Evolutionary conservation across 176 grass and related monocot species (phyloP).

Genomic region (Rhynchospora tenuis): DNA sequence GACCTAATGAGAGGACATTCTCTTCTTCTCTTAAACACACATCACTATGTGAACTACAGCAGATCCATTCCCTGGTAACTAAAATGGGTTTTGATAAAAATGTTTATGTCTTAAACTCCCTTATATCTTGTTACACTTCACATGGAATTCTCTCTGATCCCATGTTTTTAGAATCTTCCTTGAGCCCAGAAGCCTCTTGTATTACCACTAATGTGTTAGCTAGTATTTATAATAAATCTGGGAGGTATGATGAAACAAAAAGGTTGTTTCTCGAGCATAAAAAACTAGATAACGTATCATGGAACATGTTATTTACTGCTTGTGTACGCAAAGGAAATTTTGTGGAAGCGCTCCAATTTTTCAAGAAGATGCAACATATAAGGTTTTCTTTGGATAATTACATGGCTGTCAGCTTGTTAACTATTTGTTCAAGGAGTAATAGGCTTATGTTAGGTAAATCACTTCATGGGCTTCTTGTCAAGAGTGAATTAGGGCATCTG

Average conservation of each 20-base stretch:
- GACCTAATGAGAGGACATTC: constrained; percentile 49
- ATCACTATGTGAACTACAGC: constrained; percentile 32
- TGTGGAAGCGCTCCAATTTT: constrained; percentile 42
- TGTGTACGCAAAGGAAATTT: constrained; percentile 47
- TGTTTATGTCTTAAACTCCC: constrained; percentile 52
- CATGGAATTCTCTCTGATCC: constrained; percentile 39
- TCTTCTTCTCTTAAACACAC: constrained; percentile 54
- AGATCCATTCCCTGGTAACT: constrained; percentile 61
- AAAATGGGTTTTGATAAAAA: constrained; percentile 52
- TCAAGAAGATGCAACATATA: constrained; percentile 48
- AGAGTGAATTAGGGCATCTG: constrained; percentile 38
- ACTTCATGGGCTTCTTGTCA: constrained; percentile 63
- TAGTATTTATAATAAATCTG: constrained; percentile 48
- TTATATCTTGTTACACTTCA: constrained; percentile 61
- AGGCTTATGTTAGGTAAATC: constrained; percentile 54
- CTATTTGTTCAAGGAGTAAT: constrained; percentile 61
- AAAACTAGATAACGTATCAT: constrained; percentile 48
- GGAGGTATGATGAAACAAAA: constrained; percentile 43
- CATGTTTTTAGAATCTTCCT: constrained; percentile 31
- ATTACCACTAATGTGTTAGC: constrained; percentile 47
- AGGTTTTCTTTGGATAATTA: constrained; percentile 44
- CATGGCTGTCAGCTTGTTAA: constrained; percentile 46
- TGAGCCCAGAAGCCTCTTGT: constrained; percentile 26
- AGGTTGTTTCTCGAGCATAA: constrained; percentile 41
- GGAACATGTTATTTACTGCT: constrained; percentile 68